A percentile compares a stretch with the other conserved stretches of the same genome.
Evolutionary conservation across 805 yeast genomes (phyloP).

Genomic region (Yarrowia deformans): DNA sequence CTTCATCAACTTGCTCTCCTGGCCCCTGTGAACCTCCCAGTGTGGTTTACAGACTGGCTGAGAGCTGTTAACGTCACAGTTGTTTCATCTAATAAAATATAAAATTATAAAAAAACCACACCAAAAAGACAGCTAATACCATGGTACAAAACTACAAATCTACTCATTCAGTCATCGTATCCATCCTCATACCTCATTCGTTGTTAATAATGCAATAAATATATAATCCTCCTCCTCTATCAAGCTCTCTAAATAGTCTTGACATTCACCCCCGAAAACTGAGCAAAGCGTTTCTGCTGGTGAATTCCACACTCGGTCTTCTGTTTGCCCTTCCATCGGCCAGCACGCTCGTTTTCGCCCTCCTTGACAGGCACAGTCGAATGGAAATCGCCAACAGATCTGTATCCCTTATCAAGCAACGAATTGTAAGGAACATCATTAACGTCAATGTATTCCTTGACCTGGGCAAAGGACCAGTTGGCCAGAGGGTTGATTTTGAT

Average conservation of each 20-base stretch:
- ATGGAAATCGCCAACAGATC: slow-evolving; percentile 95
- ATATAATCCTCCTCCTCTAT: too few relatives aligned
- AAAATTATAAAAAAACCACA: too few relatives aligned
- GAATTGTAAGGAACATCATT: slow-evolving; percentile 86
- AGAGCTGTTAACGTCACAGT: too few relatives aligned
- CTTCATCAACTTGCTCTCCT: too few relatives aligned
- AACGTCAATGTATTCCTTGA: slow-evolving; percentile 69
- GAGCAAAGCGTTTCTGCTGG: slow-evolving; percentile 74
- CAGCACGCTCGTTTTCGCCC: slow-evolving; percentile 96
- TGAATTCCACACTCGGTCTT: slow-evolving; percentile 98
- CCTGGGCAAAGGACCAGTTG: slow-evolving; percentile 79
- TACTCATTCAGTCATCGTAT: too few relatives aligned
- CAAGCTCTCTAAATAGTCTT: not conserved
- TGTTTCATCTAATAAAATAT: too few relatives aligned
- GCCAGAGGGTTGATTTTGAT: slow-evolving; percentile 90
- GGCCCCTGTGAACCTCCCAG: too few relatives aligned
- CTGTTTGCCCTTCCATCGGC: slow-evolving; percentile 91
- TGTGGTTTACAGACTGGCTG: too few relatives aligned
- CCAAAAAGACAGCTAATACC: too few relatives aligned
- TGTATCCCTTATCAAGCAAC: slow-evolving; percentile 82
- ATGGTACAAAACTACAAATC: too few relatives aligned
- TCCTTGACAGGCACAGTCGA: slow-evolving; percentile 87
- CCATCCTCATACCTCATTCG: too few relatives aligned
- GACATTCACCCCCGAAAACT: slow-evolving; percentile 50
- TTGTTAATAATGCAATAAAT: not conserved